A percentile compares a stretch with the other conserved stretches of the same genome.
These are phyloP conservation scores for Chlorella vulgaris DNA, from an alignment of 139 green algal genomes.

Conservation along the genomic window DNA sequence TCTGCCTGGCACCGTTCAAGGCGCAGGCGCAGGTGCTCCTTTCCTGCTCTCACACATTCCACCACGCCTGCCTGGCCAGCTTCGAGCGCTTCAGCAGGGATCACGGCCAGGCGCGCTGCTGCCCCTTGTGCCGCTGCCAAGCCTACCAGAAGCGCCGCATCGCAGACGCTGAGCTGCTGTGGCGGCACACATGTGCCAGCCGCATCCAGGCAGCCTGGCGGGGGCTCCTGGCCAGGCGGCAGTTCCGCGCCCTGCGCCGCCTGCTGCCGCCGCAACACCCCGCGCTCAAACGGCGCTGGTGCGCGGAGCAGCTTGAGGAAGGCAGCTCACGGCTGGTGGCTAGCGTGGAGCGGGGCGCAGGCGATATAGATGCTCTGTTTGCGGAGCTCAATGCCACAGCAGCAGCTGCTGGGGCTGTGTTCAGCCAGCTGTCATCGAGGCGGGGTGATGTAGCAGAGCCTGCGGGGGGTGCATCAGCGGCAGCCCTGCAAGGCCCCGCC, in stretches of 20 bases:
- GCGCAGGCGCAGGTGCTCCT: conserved; percentile 44
- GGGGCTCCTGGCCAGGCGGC: conserved; percentile 40
- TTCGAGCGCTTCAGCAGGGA: conserved; percentile 63
- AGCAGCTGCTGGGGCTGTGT: conserved; percentile 19
- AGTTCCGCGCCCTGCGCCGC: conserved; percentile 37
- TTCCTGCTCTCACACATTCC: conserved; percentile 50
- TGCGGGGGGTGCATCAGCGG: no score
- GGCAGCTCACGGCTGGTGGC: conserved; percentile 47
- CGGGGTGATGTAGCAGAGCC: neutral
- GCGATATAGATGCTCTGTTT: conserved; percentile 68
- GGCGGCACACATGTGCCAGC: conserved; percentile 49
- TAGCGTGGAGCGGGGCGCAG: conserved; percentile 44
- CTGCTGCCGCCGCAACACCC: conserved; percentile 46
- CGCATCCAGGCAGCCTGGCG: conserved; percentile 61
- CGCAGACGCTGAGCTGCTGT: conserved; percentile 50
- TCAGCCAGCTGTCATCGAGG: neutral
- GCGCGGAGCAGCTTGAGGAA: conserved; percentile 53
- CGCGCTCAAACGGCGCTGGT: conserved; percentile 54
- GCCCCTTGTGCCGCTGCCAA: conserved; percentile 68
- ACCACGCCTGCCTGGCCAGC: conserved; percentile 61
- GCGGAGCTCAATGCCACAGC: conserved; percentile 62
- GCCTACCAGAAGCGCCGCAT: conserved; percentile 72
- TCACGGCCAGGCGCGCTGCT: conserved; percentile 31
- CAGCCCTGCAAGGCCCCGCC: neutral
- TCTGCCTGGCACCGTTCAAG: conserved; percentile 68